These are phyloP conservation scores for Ceratobasidium sp. DNA, from an alignment of 1,284 basidiomycete genomes.

Conservation along the genomic window DNA sequence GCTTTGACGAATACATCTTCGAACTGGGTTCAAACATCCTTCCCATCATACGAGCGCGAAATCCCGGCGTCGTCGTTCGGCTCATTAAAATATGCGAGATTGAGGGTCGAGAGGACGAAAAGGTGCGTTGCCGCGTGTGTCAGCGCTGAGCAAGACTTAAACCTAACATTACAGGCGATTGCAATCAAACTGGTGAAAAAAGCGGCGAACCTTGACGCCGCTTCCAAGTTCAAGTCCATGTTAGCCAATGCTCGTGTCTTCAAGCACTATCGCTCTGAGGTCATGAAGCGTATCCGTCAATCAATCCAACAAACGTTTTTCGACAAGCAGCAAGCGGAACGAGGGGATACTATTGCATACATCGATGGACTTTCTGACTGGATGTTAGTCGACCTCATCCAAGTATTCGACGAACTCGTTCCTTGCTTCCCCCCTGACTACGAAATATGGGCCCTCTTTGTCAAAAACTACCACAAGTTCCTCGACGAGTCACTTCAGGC, in stretches of 20 bases:
- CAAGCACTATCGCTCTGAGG: slow-evolving; percentile 95
- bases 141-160: slow-evolving; percentile 14
- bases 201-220: slow-evolving; percentile 84
- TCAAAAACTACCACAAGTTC: slow-evolving; percentile 93
- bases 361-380: slow-evolving; percentile 78
- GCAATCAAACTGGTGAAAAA: slow-evolving; percentile 95
- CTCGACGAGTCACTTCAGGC: slow-evolving; percentile 78
- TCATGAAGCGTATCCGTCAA: slow-evolving; percentile 80
- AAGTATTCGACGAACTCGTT: slow-evolving; percentile 85
- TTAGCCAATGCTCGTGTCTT: slow-evolving; percentile 92
- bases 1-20: slow-evolving; percentile 89
- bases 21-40: slow-evolving; percentile 80
- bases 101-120: slow-evolving; percentile 93
- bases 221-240: slow-evolving; percentile 89
- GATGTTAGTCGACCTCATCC: slow-evolving; percentile 94
- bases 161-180: slow-evolving; percentile 65
- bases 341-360: slow-evolving; percentile 73
- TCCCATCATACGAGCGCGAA: slow-evolving; percentile 78
- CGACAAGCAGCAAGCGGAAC: slow-evolving; percentile 67
- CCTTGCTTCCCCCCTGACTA: slow-evolving; percentile 93
- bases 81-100: slow-evolving; percentile 93
- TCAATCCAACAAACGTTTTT: slow-evolving; percentile 80
- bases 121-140: slow-evolving; percentile 59
- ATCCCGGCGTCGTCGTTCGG: slow-evolving; percentile 86
- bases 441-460: slow-evolving; percentile 82